Percentiles rank a stretch among this genome's conserved stretches.
phyloP scores from a whole-genome alignment of 345 rosid genomes.

The Geranium brycei region DNA sequence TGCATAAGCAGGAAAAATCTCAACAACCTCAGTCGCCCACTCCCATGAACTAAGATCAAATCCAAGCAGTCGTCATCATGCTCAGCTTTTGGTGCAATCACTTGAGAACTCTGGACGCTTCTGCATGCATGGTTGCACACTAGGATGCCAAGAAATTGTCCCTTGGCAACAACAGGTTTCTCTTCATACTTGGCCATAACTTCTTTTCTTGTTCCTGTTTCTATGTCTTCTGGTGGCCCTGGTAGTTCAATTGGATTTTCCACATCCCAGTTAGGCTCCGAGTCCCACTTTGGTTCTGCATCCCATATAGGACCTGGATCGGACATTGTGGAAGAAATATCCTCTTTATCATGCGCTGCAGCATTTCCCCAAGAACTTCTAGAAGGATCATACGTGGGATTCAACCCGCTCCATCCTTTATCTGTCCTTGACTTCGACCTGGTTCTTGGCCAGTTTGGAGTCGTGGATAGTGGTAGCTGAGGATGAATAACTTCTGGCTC shows the following conservation, averaged over 20 bases:
- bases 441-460: conserved; percentile 95
- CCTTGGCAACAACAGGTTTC: conserved; percentile 64
- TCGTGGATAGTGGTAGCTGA: conserved; percentile 58
- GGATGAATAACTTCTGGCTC: conserved; percentile 92
- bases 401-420: conserved; percentile 79
- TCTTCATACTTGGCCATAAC: conserved; percentile 47
- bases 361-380: conserved; percentile 74
- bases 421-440: conserved; percentile 87
- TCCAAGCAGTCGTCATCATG: conserved; percentile 80
- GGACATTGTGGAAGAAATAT: conserved; percentile 84
- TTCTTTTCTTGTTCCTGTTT: conserved; percentile 45
- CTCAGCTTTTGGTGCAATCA: conserved; percentile 88
- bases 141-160: conserved; percentile 79
- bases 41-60: conserved; percentile 81
- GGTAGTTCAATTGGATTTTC: conserved; percentile 84
- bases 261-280: conserved; percentile 64
- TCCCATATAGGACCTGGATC: conserved; percentile 99
- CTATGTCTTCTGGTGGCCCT: conserved; percentile 63
- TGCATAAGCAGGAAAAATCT: conserved; percentile 81
- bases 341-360: conserved; percentile 75
- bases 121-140: conserved; percentile 97
- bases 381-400: conserved; percentile 53
- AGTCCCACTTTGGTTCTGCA: conserved; percentile 90
- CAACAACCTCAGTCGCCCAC: conserved; percentile 68
- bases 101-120: conserved; percentile 91